These are phyloP conservation scores for Leersia perrieri DNA, from an alignment of 176 grass and related monocot species.

Conservation along the genomic window DNA sequence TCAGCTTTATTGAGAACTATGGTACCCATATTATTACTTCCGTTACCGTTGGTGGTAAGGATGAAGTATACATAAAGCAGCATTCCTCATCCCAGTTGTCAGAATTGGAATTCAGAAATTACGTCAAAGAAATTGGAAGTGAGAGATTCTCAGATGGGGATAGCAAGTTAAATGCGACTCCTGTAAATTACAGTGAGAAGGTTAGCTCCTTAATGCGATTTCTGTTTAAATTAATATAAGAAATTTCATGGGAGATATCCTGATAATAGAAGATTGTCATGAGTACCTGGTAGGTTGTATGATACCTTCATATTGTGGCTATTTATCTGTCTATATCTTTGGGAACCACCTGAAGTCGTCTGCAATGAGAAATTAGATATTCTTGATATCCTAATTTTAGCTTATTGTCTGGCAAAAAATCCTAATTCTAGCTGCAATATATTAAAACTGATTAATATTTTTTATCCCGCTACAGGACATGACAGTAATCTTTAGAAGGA, in stretches of 20 bases:
- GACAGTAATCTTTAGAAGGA: conserved; percentile 98
- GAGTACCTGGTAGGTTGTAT: not conserved
- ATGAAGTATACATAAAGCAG: conserved; percentile 98
- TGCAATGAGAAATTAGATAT: not conserved
- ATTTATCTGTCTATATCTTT: not conserved
- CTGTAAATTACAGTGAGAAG: conserved; percentile 84
- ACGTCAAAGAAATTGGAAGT: conserved; percentile 77
- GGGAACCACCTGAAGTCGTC: not conserved
- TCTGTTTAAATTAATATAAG: not conserved
- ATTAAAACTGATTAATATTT: conserved; percentile 1
- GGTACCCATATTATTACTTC: conserved; percentile 95
- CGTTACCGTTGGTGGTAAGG: conserved; percentile 93
- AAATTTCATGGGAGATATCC: not conserved
- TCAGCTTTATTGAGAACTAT: conserved; percentile 95
- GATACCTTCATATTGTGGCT: not conserved
- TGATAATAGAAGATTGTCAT: conserved; percentile 1
- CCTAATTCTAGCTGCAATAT: conserved; percentile 15
- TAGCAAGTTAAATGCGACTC: conserved; percentile 55
- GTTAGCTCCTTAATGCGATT: conserved; percentile 47
- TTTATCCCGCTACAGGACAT: conserved; percentile 64
- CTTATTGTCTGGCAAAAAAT: not conserved
- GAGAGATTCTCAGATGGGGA: conserved; percentile 79
- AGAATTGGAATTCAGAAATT: conserved; percentile 80
- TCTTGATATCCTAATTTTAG: not conserved
- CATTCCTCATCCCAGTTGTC: conserved; percentile 94